Evolutionary conservation across 345 rosid genomes (phyloP), one percentile per base, ranked within the genome.

Genomic region (Lagerstroemia speciosa): DNA sequence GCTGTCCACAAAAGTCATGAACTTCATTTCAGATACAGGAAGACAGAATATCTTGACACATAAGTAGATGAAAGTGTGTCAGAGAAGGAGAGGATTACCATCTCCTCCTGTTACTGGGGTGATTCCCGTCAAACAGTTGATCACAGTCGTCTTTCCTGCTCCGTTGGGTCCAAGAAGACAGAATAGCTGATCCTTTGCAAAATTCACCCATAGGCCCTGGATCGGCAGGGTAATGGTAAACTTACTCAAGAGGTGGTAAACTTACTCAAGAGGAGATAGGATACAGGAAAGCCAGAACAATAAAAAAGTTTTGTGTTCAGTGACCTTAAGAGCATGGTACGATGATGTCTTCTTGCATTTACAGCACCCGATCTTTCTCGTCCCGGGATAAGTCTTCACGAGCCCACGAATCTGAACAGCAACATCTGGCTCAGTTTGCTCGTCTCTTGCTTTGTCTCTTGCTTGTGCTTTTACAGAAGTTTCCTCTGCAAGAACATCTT

Each of bases 161-260:
- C 98, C 94, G 55, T 90, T 93, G 73, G 92, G 98, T 69, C 98
- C 98, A 72, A 89, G 97, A 67, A 93, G 91, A 84, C 97, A 93
- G 75, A 93, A 93, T 26, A 90, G 73, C 68, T 90, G 94, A 81
- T 93, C 89, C 77, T 86, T 86, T 27, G 92, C 81, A 68, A 87
- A 83, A 72, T 91, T 93, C 78, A 91, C 77, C 91, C 97, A 90
- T 72, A 93, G 70, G 8, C 89, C 96, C 98, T 90, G 82, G 57
- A 73, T 20, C 22, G 37, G 7, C 36, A 22, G 29, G 30, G 31
- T 16, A 32, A 17, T 46, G 41, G 26, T 41, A 43, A 43, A 34
- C 17, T 62, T 62, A 63, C 48, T 64, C 45, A 19, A 43, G 38
- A 41, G 55, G 30, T 3, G 41, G 26, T 41, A 43, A 43, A 34